Evolutionary conservation across 345 rosid species (phyloP).

Genomic region (Eucalyptus curtisii): DNA sequence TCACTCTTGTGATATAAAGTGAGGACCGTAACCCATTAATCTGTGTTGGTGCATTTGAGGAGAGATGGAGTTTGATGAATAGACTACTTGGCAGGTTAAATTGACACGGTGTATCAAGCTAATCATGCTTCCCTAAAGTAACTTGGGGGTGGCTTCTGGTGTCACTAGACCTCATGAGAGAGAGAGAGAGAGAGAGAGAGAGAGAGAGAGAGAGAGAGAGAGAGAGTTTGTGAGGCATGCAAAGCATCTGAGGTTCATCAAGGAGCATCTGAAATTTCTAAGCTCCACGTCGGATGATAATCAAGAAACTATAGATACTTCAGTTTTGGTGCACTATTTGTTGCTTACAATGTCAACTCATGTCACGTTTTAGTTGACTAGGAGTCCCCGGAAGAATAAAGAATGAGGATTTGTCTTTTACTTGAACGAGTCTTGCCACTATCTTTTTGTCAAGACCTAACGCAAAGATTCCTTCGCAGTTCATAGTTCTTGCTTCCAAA

Average conservation of each 20-base stretch:
- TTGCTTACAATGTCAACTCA: background rate
- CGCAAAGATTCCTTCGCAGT: background rate
- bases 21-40: background rate
- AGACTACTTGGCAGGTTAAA: background rate
- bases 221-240: background rate
- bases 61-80: background rate
- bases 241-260: background rate
- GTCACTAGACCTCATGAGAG: background rate
- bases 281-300: background rate
- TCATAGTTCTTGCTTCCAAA: background rate
- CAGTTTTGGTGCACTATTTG: background rate
- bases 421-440: background rate
- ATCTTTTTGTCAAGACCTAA: background rate
- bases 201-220: background rate
- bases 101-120: background rate
- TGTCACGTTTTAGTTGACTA: background rate
- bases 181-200: background rate
- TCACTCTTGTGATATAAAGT: background rate
- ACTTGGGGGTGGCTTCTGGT: background rate
- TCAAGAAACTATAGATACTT: background rate
- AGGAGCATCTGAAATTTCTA: background rate
- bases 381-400: background rate
- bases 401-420: background rate
- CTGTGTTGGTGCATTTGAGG: background rate
- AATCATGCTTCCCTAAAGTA: background rate